Evolutionary conservation across 352 stramenopile genomes (phyloP), one percentile per base, ranked within the genome.

Genomic region (Phytophthora sp.): DNA sequence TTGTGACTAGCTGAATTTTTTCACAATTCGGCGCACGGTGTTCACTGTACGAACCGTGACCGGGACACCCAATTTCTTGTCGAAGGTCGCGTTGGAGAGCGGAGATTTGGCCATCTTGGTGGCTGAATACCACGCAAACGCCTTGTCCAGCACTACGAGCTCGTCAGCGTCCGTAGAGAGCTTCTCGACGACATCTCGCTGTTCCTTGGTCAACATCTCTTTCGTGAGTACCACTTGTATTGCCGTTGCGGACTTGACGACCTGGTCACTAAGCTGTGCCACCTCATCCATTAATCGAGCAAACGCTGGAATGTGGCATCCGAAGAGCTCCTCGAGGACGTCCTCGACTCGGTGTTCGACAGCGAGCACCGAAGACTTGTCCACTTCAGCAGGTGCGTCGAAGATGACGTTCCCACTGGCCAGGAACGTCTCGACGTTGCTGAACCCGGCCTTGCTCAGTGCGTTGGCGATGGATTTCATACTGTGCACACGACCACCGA

Each of bases 21-120:
- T 71, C 2, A 62, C 69, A 4, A 77, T 62, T 59, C 59, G 69
- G 20, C 70, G 66, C 53, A 78, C 47, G 29, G 70, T 78, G 61
- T 78, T 78, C 13, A 66, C 52, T 30, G 41, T 73, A 38, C 70
- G 70, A 39, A 73, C 39, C 11, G 70, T 78, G 52, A 71, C 56
- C 7, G 62, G 50, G 9, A 69, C 46, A 26, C 61, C 60, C 7
- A 78, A 38, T 42, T 67, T 73, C 52, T 75, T 75, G 39, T 78
- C 70, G 35, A 78, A 75, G 16, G 66, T 68, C 29, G 73, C 56
- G 23, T 78, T 78, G 57, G 73, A 78, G 20, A 78, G 55, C 24
- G 69, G 69, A n/a, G 69, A 77, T 33, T 63, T 65, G 54, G 65
- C 74, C 59, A 77, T 72, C 35, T 74, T 74, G 39, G 69, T 74